Conservation (phyloP, 768 basidiomycete species). For the Roridomyces roridus region DNA sequence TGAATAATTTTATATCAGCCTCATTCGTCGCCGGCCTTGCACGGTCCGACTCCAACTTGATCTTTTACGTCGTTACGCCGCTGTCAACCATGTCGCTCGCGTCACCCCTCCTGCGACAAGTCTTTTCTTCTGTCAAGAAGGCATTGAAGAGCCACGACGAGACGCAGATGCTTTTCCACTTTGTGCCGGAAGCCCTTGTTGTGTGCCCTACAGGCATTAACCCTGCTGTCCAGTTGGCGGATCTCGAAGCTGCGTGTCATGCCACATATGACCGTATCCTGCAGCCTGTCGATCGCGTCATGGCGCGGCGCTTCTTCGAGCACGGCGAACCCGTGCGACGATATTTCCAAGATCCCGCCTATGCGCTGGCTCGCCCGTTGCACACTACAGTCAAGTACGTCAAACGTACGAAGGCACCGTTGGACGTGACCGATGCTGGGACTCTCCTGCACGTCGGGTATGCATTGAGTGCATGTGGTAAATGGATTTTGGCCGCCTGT, state of each 20-base stretch:
- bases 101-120: slow-evolving; percentile 71
- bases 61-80: slow-evolving; percentile 77
- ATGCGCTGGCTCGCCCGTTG: slow-evolving; percentile 38
- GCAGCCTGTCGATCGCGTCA: slow-evolving; percentile 62
- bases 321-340: slow-evolving; percentile 45
- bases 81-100: slow-evolving; percentile 63
- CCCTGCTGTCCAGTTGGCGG: slow-evolving; percentile 45
- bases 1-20: slow-evolving; percentile 38
- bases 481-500: slow-evolving; percentile 80
- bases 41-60: slow-evolving; percentile 48
- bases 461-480: slow-evolving; percentile 64
- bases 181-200: slow-evolving; percentile 72
- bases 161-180: slow-evolving; percentile 69
- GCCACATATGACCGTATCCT: slow-evolving; percentile 78
- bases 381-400: slow-evolving; percentile 50
- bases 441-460: slow-evolving; percentile 83
- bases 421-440: slow-evolving; percentile 60
- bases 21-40: slow-evolving; percentile 53
- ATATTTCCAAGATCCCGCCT: slow-evolving; percentile 70
- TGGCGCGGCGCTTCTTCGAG: slow-evolving; percentile 58
- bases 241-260: slow-evolving; percentile 58
- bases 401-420: slow-evolving; percentile 37
- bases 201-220: slow-evolving; percentile 49
- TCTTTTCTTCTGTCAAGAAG: slow-evolving; percentile 69
- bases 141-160: slow-evolving; percentile 51